These are phyloP conservation scores for Phtheirospermum japonicum DNA, from an alignment of 257 asterid species.

Conservation along the genomic window DNA sequence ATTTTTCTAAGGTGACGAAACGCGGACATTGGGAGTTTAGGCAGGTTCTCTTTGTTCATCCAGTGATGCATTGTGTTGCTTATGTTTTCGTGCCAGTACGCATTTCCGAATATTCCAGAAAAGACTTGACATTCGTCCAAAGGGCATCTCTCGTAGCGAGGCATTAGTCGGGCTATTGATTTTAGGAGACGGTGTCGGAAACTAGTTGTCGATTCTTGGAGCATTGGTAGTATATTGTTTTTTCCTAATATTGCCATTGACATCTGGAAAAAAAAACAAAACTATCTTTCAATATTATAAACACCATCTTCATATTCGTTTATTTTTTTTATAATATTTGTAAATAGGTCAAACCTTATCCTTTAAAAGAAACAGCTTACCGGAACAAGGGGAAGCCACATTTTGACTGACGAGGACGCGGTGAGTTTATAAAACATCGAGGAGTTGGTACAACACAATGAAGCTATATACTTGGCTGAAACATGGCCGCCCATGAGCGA, in stretches of 20 bases:
- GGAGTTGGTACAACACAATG: slow-evolving; percentile 54
- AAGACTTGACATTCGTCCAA: slow-evolving; percentile 52
- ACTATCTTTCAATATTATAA: too few relatives aligned
- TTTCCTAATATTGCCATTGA: slow-evolving; percentile 51
- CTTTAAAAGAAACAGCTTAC: slow-evolving; percentile 30
- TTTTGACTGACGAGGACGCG: slow-evolving; percentile 39
- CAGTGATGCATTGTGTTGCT: slow-evolving; percentile 41
- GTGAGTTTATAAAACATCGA: slow-evolving; percentile 59
- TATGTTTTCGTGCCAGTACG: slow-evolving; percentile 53
- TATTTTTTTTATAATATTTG: too few relatives aligned
- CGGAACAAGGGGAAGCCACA: slow-evolving; percentile 59
- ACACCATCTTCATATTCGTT: too few relatives aligned
- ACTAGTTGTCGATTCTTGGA: slow-evolving; percentile 30
- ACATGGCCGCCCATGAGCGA: slow-evolving; percentile 57
- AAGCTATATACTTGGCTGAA: slow-evolving; percentile 43
- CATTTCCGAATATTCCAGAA: slow-evolving; percentile 56
- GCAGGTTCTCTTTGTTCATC: slow-evolving; percentile 38
- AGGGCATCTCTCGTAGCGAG: slow-evolving; percentile 53
- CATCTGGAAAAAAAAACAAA: too few relatives aligned
- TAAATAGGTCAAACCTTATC: too few relatives aligned
- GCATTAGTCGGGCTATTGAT: slow-evolving; percentile 42
- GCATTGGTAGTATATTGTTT: slow-evolving; percentile 40
- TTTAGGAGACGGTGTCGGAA: slow-evolving; percentile 40
- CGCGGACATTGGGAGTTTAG: slow-evolving; percentile 46
- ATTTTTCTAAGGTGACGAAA: slow-evolving; percentile 54